A percentile compares a stretch with the other conserved stretches of the same genome.
Evolutionary conservation across 345 rosid species (phyloP).

Genomic region (Euphorbia peplus): DNA sequence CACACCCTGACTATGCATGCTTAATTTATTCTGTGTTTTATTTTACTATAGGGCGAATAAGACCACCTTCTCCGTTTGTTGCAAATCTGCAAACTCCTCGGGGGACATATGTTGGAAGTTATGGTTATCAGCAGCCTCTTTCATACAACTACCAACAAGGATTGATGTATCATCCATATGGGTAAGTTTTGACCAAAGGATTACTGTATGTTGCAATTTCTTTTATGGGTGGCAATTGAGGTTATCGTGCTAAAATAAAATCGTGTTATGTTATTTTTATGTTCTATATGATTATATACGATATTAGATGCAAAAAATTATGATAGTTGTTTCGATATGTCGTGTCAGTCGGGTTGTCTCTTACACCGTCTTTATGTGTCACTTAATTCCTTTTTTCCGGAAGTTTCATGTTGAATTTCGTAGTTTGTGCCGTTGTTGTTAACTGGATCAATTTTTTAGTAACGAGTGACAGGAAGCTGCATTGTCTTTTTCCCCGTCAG

Average conservation of each 20-base stretch:
- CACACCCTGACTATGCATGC: conserved; percentile 1
- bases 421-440: background rate
- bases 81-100: conserved; percentile 60
- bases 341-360: too few relatives aligned
- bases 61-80: conserved; percentile 56
- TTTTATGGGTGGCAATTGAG: too few relatives aligned
- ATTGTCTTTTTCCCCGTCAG: too few relatives aligned
- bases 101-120: conserved; percentile 57
- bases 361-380: too few relatives aligned
- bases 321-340: too few relatives aligned
- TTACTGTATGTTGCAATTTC: conserved; percentile 1
- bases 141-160: conserved; percentile 74
- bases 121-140: conserved; percentile 73
- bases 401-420: background rate
- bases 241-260: too few relatives aligned
- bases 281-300: too few relatives aligned
- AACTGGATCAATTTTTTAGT: too few relatives aligned
- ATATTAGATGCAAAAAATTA: too few relatives aligned
- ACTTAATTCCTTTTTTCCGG: conserved; percentile 8
- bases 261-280: too few relatives aligned
- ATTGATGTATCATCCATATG: conserved; percentile 66
- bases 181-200: conserved; percentile 50
- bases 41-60: conserved; percentile 50
- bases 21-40: background rate
- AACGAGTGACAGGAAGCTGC: too few relatives aligned